Evolutionary conservation across 2,329 filamentous ascomycete species (phyloP).

Genomic region (Torrubiellomyces zombiae): DNA sequence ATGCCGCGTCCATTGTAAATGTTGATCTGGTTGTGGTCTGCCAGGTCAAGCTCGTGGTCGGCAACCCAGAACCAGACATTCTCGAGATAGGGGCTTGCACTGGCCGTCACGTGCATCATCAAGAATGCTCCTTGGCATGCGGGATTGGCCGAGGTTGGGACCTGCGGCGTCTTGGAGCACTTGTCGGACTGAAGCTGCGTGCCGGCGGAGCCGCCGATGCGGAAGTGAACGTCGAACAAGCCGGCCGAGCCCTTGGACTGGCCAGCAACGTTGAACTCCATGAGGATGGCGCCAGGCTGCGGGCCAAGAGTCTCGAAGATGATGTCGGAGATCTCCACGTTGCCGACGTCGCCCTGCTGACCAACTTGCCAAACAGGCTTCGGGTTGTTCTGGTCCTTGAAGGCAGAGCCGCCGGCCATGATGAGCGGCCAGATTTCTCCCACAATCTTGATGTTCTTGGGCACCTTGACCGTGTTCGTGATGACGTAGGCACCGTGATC

Average conservation of each 20-base stretch:
- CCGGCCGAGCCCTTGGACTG: constrained; percentile 51
- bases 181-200: constrained; percentile 65
- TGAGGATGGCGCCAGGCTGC: constrained; percentile 72
- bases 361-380: constrained; percentile 78
- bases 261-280: constrained; percentile 78
- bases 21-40: constrained; percentile 61
- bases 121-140: constrained; percentile 62
- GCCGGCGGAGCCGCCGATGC: constrained; percentile 74
- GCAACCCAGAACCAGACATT: constrained; percentile 85
- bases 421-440: constrained; percentile 87
- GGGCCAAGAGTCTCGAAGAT: constrained; percentile 73
- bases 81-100: constrained; percentile 61
- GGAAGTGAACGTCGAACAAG: constrained; percentile 94
- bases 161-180: constrained; percentile 60
- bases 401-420: constrained; percentile 61
- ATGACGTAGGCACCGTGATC: constrained; percentile 60
- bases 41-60: constrained; percentile 72
- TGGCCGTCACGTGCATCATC: constrained; percentile 46
- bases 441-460: constrained; percentile 69
- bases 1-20: constrained; percentile 81
- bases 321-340: constrained; percentile 75
- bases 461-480: constrained; percentile 52
- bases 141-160: constrained; percentile 41
- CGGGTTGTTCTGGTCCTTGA: constrained; percentile 59
- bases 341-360: constrained; percentile 55